Evolutionary conservation across 495 filamentous ascomycete genomes (phyloP).

Genomic region (Bombardia bombarda): DNA sequence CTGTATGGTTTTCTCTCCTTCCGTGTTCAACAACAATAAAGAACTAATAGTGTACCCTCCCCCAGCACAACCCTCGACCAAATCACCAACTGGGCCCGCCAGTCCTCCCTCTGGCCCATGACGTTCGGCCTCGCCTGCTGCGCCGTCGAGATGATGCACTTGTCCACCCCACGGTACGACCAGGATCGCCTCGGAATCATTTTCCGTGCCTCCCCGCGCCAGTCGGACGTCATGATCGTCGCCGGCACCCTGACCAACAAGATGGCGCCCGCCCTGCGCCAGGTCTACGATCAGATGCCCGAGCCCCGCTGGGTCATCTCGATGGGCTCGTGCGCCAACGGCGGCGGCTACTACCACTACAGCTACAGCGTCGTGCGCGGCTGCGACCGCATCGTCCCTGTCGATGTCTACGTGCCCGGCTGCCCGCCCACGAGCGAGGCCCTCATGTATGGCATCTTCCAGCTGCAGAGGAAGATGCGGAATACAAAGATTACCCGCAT

Average conservation of each 20-base stretch:
- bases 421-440: conserved; percentile 87
- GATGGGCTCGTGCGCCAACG: conserved; percentile 90
- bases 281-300: conserved; percentile 98
- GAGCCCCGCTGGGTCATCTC: conserved; percentile 88
- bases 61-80: conserved; percentile 81
- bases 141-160: conserved; percentile 97
- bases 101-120: conserved; percentile 94
- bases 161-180: conserved; percentile 92
- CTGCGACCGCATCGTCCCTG: conserved; percentile 84
- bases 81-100: conserved; percentile 90
- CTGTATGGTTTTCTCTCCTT: conserved; percentile 51
- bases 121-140: conserved; percentile 97
- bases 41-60: neutral
- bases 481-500: conserved; percentile 65
- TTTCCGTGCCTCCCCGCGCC: conserved; percentile 89
- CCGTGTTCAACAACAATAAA: neutral
- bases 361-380: conserved; percentile 82
- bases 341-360: conserved; percentile 92
- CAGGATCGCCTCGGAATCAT: conserved; percentile 95
- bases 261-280: conserved; percentile 90
- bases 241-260: conserved; percentile 95
- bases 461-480: conserved; percentile 81
- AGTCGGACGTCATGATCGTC: conserved; percentile 98
- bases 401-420: conserved; percentile 88
- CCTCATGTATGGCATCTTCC: conserved; percentile 80